Evolutionary conservation across 2,329 filamentous ascomycete genomes (phyloP), one percentile per base, ranked within the genome.

Genomic region (Diaporthe ilicicola): DNA sequence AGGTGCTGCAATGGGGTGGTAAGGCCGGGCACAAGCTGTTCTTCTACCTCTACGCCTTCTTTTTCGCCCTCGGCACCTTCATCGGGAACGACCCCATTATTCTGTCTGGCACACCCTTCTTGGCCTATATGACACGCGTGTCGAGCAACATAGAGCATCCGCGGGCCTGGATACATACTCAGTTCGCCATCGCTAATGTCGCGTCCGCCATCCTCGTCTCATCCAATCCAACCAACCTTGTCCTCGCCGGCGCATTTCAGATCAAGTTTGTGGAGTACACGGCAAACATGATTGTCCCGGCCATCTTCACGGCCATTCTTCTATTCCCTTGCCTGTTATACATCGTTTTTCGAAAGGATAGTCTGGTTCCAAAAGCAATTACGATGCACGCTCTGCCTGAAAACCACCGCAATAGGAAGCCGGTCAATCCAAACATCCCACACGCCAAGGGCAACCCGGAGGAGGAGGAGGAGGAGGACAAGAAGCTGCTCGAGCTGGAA

Each of bases 11-110:
- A 70, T 89, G 87, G 81, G 91, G 90, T 59, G 91, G 92, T 4
- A 85, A 89, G 72, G 86, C 87, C n/a, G 92, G 92, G 0, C 90
- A 91, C 71, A 81, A 86, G 32, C 83, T 94, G 1, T 94, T 91
- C 82, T 90, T 93, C 78, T 93, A 91, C 76, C 88, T 94, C 4
- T 94, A 93, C 75, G 80, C 84, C 46, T 93, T 94, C 82, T 94
- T 93, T 82, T 93, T 93, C 73, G 78, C 79, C 5, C 79, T 94
- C 0, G 91, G 91, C 1, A 88, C 83, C 76, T 91, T 92, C 75
- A 91, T 94, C 62, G 92, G 92, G 9, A 94, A 94, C 71, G 92
- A 94, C 74, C 92, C 92, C 0, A 91, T 94, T 73, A 93, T 94
- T 67, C 81, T 94, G 0, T 93, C 91, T 0, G 92, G 92, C 1